These are phyloP conservation scores for Schizophyllum commune DNA, from an alignment of 1,284 basidiomycete species.

Conservation along the genomic window DNA sequence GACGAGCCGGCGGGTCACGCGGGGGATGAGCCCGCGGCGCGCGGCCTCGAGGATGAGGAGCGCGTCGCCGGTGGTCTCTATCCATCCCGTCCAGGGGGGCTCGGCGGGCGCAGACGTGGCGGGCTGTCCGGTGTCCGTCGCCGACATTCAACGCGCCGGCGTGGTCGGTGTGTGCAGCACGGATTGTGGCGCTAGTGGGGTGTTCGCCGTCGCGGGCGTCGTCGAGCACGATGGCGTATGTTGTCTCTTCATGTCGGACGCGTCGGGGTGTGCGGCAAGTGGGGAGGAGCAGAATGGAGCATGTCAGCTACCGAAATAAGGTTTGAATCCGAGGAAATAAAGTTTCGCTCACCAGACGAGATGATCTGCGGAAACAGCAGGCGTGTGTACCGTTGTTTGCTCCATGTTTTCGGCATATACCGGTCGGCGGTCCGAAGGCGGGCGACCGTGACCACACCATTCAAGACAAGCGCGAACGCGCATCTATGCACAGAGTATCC, in stretches of 20 bases:
- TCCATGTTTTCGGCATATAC: neutral
- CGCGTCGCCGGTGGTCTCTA: slow-evolving; percentile 93
- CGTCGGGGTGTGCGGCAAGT: slow-evolving; percentile 1
- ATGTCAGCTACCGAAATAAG: slow-evolving; percentile 7
- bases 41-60: slow-evolving; percentile 94
- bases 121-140: slow-evolving; percentile 27
- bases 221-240: neutral
- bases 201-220: too few species aligned
- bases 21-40: slow-evolving; percentile 80
- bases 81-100: slow-evolving; percentile 88
- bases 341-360: slow-evolving; percentile 13
- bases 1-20: slow-evolving; percentile 90
- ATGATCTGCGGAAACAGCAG: slow-evolving; percentile 6
- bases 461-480: neutral
- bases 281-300: neutral
- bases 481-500: too few species aligned
- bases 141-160: slow-evolving; percentile 24
- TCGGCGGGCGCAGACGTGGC: slow-evolving; percentile 55
- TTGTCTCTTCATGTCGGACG: neutral
- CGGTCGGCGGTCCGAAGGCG: neutral
- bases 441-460: neutral
- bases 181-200: neutral
- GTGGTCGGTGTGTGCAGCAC: slow-evolving; percentile 4
- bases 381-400: neutral
- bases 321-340: slow-evolving; percentile 9